Conservation (phyloP, 2,329 filamentous ascomycete genomes). For the Phyllosticta ampelicida region DNA sequence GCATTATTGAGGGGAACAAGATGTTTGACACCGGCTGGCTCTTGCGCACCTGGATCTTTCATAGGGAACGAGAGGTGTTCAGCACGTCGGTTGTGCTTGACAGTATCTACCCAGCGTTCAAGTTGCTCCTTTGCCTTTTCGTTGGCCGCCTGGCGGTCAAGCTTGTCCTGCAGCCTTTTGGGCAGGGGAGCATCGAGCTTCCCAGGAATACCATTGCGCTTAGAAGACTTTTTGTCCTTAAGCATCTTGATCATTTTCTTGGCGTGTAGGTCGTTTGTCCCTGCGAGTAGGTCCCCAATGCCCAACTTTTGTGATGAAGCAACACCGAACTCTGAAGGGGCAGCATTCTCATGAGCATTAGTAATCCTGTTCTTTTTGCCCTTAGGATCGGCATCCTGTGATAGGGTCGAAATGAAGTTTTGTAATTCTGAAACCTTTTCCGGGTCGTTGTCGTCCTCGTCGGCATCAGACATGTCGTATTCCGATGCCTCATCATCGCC, state of each 20-base stretch:
- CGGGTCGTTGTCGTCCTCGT: constrained; percentile 36
- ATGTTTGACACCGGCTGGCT: constrained; percentile 49
- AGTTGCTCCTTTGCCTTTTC: constrained; percentile 87
- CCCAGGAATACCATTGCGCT: constrained; percentile 44
- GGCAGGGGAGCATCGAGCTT: constrained; percentile 76
- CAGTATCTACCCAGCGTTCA: constrained; percentile 85
- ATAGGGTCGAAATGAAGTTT: constrained; percentile 57
- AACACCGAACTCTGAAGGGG: constrained; percentile 49
- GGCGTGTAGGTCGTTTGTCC: constrained; percentile 61
- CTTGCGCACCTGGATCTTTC: constrained; percentile 55
- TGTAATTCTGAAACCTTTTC: constrained; percentile 53
- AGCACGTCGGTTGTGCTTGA: constrained; percentile 84
- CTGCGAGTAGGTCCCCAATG: constrained; percentile 62
- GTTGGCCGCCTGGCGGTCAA: constrained; percentile 74
- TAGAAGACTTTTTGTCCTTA: constrained; percentile 51
- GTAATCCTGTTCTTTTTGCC: constrained; percentile 23
- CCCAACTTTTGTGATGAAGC: constrained; percentile 57
- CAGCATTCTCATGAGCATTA: constrained; percentile 47
- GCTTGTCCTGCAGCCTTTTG: constrained; percentile 72
- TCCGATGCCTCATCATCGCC: constrained; percentile 38
- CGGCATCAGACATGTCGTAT: constrained; percentile 37
- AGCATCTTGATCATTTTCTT: constrained; percentile 72
- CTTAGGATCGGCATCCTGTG: constrained; percentile 29
- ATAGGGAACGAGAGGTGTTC: constrained; percentile 87
- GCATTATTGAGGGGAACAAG: constrained; percentile 49